phyloP scores from a whole-genome alignment of 139 green algal genomes.

The Picocystis salinarum region DNA sequence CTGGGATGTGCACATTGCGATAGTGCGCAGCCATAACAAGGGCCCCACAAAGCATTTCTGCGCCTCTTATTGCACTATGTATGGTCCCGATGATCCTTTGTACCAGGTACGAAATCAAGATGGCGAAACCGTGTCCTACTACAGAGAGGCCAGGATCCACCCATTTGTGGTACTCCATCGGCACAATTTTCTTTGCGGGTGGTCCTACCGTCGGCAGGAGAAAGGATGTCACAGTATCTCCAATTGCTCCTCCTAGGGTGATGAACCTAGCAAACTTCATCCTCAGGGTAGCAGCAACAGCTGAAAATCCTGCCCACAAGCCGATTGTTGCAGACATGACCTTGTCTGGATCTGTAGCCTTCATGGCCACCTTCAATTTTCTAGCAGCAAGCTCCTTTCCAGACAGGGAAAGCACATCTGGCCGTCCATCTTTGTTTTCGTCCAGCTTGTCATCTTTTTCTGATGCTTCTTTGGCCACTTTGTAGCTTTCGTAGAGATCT shows the following conservation, averaged over 20 bases:
- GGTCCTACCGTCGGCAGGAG: not conserved
- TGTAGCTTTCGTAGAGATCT: conserved; percentile 3
- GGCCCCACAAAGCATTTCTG: conserved; percentile 2
- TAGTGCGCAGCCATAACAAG: not conserved
- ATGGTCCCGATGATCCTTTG: conserved; percentile 8
- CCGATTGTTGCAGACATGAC: not conserved
- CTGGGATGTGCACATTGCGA: not conserved
- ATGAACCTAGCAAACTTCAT: conserved; percentile 9
- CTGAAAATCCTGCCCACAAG: conserved; percentile 5
- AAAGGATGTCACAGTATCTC: conserved; percentile 1
- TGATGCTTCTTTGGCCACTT: conserved; percentile 5
- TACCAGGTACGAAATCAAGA: conserved; percentile 6
- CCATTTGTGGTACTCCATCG: conserved; percentile 13
- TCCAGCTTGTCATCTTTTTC: conserved; percentile 12
- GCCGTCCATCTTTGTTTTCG: conserved; percentile 5
- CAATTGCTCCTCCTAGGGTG: conserved; percentile 6
- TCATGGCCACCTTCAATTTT: conserved; percentile 8
- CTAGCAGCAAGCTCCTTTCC: not conserved
- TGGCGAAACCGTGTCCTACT: not conserved
- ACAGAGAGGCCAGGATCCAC: no score
- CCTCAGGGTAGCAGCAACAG: conserved; percentile 8
- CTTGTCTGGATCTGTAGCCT: conserved; percentile 6
- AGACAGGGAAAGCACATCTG: conserved; percentile 5
- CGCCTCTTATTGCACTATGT: conserved; percentile 6
- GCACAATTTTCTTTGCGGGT: conserved; percentile 2